Evolutionary conservation across 805 yeast species (phyloP), one percentile per base, ranked within the genome.

Genomic region (Ogataea sp.): DNA sequence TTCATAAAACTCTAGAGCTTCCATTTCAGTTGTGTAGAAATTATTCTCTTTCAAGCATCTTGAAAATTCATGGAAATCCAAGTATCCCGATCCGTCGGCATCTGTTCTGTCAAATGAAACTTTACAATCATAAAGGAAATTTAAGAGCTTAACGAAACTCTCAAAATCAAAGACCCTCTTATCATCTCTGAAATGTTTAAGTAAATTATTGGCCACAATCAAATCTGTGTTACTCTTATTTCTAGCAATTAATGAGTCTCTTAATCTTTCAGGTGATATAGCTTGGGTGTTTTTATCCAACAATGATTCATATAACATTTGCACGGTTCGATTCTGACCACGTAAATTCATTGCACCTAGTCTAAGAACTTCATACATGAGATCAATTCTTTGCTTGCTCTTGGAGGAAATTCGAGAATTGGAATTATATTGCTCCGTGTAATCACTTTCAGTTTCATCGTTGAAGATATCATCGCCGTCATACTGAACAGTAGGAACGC

Each of bases 111-210:
- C 48, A 40, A 59, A 59, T 13, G 59, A 55, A 3, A 47, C 51
- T 38, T 44, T 51, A 42, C 62, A 59, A 3, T 61, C 61, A 39
- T 58, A 54, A 17, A 58, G 26, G 38, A 59, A 59, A n/a, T 39
- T 41, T 34, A 56, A 49, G 38, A 59, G 32, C n/a, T 46, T 47
- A 17, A 59, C 46, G 37, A 59, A 59, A 23, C 47, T 46, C 18
- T 56, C 43, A 23, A 53, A 55, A 40, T 56, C 56, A 27, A 21
- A 15, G 16, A 32, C 18, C 14, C 34, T 15, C n/a, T 41, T 38
- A n/a, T 30, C 23, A 4, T 33, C 11, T 2, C 36, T 40, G 13
- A 32, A 32, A 18, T 21, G 55, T 29, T 21, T 49, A 49, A 18
- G 27, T 31, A 7, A 41, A 20, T 15, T 42, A 20, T 10, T 32